Evolutionary conservation across 1,139 yeast genomes (phyloP).

Genomic region (Nakaseomyces kungkrabaensis): DNA sequence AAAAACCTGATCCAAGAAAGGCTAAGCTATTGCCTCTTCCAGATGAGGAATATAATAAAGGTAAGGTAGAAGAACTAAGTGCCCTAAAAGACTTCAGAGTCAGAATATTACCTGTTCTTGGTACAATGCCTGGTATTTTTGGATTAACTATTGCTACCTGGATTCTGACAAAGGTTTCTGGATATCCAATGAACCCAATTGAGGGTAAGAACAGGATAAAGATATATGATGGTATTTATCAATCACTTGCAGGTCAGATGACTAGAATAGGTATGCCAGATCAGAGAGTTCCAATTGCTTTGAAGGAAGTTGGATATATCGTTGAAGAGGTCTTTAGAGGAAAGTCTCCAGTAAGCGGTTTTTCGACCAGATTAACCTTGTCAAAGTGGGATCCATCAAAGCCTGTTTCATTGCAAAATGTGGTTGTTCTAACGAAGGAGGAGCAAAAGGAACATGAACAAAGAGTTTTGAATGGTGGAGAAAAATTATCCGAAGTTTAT

Average conservation of each 20-base stretch:
- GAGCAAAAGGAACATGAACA: slow-evolving; percentile 76
- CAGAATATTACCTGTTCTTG: slow-evolving; percentile 85
- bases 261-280: slow-evolving; percentile 60
- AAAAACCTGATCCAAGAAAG: slow-evolving; percentile 91
- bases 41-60: slow-evolving; percentile 67
- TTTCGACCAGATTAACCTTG: slow-evolving; percentile 65
- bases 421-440: slow-evolving; percentile 79
- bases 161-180: slow-evolving; percentile 67
- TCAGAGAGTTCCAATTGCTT: slow-evolving; percentile 62
- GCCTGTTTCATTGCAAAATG: slow-evolving; percentile 52
- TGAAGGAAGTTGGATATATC: slow-evolving; percentile 70
- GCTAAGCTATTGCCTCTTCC: slow-evolving; percentile 78
- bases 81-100: slow-evolving; percentile 86
- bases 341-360: slow-evolving; percentile 81
- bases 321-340: slow-evolving; percentile 90
- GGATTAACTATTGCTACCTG: slow-evolving; percentile 85
- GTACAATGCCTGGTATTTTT: slow-evolving; percentile 94
- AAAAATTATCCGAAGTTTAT: slow-evolving; percentile 54
- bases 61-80: slow-evolving; percentile 77
- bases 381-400: slow-evolving; percentile 73
- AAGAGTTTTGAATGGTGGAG: slow-evolving; percentile 58
- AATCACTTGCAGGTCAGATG: slow-evolving; percentile 80
- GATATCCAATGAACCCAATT: slow-evolving; percentile 78
- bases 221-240: slow-evolving; percentile 71
- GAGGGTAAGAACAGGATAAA: slow-evolving; percentile 88